phyloP scores from a whole-genome alignment of 768 basidiomycete genomes.

The Hygrocybe punicea region DNA sequence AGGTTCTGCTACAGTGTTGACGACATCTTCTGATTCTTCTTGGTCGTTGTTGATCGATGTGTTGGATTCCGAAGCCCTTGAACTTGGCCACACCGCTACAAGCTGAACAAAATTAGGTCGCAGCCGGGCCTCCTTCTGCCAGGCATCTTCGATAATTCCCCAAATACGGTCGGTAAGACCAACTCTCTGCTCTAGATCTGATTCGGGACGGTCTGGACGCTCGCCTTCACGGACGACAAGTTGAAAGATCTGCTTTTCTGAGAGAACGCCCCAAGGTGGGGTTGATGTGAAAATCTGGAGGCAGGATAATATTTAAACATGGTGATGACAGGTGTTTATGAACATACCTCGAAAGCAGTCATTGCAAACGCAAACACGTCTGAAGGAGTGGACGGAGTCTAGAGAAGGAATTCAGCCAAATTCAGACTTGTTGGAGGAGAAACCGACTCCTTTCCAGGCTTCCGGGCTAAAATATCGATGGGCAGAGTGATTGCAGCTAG shows the following conservation, averaged over 20 bases:
- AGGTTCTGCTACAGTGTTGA: no score
- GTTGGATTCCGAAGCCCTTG: background rate
- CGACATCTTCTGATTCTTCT: no score
- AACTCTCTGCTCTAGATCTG: slow-evolving; percentile 1
- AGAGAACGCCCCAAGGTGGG: slow-evolving; percentile 24
- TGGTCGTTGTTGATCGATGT: background rate
- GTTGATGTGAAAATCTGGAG: slow-evolving; percentile 22
- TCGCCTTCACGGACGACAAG: slow-evolving; percentile 23
- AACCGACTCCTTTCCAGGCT: slow-evolving; percentile 28
- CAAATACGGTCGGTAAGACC: slow-evolving; percentile 22
- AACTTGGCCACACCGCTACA: slow-evolving; percentile 8
- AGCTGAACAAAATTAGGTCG: slow-evolving; percentile 27
- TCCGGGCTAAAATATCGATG: slow-evolving; percentile 29
- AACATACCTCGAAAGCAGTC: slow-evolving; percentile 23
- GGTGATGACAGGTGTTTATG: background rate
- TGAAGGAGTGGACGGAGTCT: slow-evolving; percentile 24
- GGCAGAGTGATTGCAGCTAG: slow-evolving; percentile 13
- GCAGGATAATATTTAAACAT: background rate
- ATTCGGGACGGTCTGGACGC: slow-evolving; percentile 28
- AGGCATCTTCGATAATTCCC: slow-evolving; percentile 25
- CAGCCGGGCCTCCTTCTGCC: slow-evolving; percentile 23
- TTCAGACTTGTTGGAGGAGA: background rate
- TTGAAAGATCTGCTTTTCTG: slow-evolving; percentile 26
- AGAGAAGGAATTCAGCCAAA: background rate
- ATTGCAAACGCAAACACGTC: slow-evolving; percentile 30